Evolutionary conservation across 2,329 filamentous ascomycete species (phyloP).

Genomic region (Triangularia setosa): DNA sequence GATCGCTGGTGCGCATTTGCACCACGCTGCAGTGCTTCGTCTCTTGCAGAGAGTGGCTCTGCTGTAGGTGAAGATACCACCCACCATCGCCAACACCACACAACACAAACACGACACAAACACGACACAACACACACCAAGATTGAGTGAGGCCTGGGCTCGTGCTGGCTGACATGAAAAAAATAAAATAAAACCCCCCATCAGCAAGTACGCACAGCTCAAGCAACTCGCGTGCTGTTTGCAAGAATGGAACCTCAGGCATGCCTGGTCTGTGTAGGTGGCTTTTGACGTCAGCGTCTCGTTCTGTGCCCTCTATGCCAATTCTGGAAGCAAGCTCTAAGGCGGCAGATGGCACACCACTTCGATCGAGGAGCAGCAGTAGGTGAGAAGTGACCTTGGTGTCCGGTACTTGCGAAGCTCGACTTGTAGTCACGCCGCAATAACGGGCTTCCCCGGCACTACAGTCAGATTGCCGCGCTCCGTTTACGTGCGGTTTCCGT

Average conservation of each 20-base stretch:
- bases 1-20: background rate
- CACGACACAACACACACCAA: background rate
- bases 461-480: conserved; percentile 13
- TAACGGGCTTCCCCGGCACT: conserved; percentile 15
- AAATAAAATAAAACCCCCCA: no score
- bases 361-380: conserved; percentile 11
- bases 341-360: conserved; percentile 10
- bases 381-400: conserved; percentile 2
- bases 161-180: background rate
- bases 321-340: conserved; percentile 14
- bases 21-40: conserved; percentile 6
- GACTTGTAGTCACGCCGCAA: conserved; percentile 20
- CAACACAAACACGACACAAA: background rate
- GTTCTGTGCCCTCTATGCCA: conserved; percentile 12
- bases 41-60: background rate
- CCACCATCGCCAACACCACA: background rate
- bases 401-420: background rate
- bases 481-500: background rate
- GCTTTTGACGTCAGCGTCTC: conserved; percentile 18
- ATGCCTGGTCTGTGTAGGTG: background rate
- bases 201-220: background rate
- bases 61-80: background rate
- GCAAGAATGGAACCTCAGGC: background rate
- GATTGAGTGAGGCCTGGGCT: background rate
- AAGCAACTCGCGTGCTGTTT: background rate